Evolutionary conservation across 2,329 filamentous ascomycete species (phyloP).

Genomic region (Penicillium decumbens): DNA sequence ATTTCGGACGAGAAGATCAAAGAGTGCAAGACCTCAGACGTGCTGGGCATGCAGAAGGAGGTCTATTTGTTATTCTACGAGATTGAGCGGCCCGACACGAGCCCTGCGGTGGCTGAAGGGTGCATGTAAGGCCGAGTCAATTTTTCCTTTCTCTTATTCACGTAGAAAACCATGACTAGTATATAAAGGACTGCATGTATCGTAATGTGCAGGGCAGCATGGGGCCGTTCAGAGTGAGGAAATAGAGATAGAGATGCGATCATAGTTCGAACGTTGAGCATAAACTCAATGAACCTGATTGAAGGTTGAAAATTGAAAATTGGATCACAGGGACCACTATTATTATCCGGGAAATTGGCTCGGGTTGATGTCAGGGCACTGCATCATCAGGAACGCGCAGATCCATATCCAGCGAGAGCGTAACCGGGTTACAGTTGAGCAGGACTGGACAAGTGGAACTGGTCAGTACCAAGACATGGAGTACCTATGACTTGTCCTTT

Average conservation of each 20-base stretch:
- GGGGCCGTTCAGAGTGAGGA: neutral
- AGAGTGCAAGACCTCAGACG: conserved; percentile 86
- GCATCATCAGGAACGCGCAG: neutral
- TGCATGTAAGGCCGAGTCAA: neutral
- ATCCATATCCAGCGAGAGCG: neutral
- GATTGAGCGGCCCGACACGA: conserved; percentile 53
- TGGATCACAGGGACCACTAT: neutral
- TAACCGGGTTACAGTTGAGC: neutral
- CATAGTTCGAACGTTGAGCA: neutral
- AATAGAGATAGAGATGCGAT: neutral
- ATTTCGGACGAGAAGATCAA: conserved; percentile 97
- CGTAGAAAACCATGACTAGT: neutral
- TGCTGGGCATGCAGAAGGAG: conserved; percentile 88
- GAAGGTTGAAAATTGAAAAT: neutral
- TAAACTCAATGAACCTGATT: neutral
- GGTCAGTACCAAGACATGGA: neutral
- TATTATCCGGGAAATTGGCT: neutral
- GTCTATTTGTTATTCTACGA: conserved; percentile 97
- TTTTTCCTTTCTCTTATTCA: neutral
- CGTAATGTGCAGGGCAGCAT: neutral
- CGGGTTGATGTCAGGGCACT: neutral
- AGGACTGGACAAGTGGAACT: neutral
- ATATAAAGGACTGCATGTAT: neutral
- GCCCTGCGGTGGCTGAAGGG: conserved; percentile 3
- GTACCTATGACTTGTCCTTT: no score